Evolutionary conservation across 768 basidiomycete genomes (phyloP), one percentile per base, ranked within the genome.

Genomic region (Leccinum broughii): DNA sequence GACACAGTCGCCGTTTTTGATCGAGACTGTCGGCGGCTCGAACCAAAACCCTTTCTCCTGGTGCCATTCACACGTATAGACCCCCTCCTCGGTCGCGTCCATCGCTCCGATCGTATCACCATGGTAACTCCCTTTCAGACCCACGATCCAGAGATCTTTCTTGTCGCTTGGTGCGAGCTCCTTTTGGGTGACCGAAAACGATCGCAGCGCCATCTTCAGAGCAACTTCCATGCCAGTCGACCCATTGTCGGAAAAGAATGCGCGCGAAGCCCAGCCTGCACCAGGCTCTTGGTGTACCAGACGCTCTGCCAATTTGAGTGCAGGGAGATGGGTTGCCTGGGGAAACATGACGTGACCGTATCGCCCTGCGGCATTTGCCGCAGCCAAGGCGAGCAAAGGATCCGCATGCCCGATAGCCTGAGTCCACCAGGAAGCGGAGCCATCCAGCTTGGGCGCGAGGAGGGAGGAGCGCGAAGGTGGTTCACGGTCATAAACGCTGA

Each of bases 271-370:
- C 96, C 96, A 98, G 2, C 89, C 91, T 60, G 81, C 82, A 0
- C 96, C 96, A 4, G 95, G 94, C 2, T 91, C 92, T 26, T 82
- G 70, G 28, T 78, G 71, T 17, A 96, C 74, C 22, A 98, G 79
- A 20, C 84, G 83, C 69, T 98, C 95, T 1, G 93, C 87, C 22
- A 98, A 83, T 34, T 82, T 76, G 3, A 98, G 78, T 0, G 96
- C 96, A 9, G 96, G 96, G 3, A 84, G 80, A 70, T 98, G 91
- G 0, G 87, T 87, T 3, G 92, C 90, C 63, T 89, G 86, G 9
- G 96, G 96, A 72, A 95, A 98, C 80, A 98, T 93, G 65, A 98
- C 95, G 74, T 98, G 96, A 0, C 96, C 96, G 68, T 98, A 98
- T 3, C 96, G 83, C 8, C 96, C 96, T 17, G 93, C 89, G 6